Evolutionary conservation across 139 green algal genomes (phyloP).

Genomic region (Nannochloris sp.): DNA sequence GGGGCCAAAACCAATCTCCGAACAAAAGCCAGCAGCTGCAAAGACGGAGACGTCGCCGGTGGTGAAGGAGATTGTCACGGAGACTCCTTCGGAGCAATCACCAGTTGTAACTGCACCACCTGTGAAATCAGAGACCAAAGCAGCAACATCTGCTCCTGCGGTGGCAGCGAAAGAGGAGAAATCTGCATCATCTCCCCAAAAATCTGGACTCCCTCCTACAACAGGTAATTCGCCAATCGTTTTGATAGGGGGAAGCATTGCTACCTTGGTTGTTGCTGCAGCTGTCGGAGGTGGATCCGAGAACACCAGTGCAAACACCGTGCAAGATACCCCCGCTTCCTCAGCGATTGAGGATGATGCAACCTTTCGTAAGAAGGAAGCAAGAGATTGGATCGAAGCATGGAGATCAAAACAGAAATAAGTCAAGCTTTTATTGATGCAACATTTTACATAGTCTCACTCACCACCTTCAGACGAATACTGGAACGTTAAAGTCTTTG

Average conservation of each 20-base stretch:
- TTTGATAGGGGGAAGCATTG: conserved; percentile 3
- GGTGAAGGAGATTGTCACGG: no score
- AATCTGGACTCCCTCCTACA: background rate
- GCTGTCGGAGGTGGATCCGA: background rate
- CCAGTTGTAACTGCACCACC: background rate
- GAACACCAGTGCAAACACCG: background rate
- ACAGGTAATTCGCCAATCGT: background rate
- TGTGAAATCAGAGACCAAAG: background rate
- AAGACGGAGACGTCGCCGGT: background rate
- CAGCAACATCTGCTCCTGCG: background rate
- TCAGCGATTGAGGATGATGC: background rate
- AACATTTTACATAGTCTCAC: background rate
- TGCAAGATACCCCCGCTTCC: background rate
- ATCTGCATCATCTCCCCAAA: background rate
- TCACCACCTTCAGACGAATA: conserved; percentile 50
- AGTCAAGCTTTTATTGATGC: no score
- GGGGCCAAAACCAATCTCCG: background rate
- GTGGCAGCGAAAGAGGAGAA: conserved; percentile 3
- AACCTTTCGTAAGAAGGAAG: background rate
- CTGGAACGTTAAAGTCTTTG: conserved; percentile 72
- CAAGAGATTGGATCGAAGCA: conserved; percentile 11
- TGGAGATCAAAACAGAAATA: conserved; percentile 11
- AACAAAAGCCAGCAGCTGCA: background rate
- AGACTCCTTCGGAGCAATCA: background rate
- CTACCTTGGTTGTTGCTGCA: background rate